A percentile compares a stretch with the other conserved stretches of the same genome.
phyloP scores from a whole-genome alignment of 306 rosid species.

The Purshia tridentata region DNA sequence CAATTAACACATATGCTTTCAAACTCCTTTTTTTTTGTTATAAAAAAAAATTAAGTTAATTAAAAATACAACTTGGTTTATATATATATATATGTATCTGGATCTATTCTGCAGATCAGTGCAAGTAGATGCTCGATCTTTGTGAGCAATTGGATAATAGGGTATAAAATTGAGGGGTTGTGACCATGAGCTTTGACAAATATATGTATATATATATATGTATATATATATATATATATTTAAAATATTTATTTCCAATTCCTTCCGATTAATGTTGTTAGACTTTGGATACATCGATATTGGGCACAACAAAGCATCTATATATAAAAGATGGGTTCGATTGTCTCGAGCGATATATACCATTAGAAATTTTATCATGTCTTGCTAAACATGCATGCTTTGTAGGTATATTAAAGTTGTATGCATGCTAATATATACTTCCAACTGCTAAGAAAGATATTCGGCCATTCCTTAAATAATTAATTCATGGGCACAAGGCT shows the following conservation, averaged over 20 bases:
- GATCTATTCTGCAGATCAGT: neutral
- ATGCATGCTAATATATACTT: too few species aligned
- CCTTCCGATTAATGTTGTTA: neutral
- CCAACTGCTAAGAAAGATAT: too few species aligned
- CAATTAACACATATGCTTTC: neutral
- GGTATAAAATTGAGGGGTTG: neutral
- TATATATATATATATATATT: too few species aligned
- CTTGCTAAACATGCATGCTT: too few species aligned
- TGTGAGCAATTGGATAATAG: neutral
- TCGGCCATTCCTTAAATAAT: too few species aligned
- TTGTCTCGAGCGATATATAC: too few species aligned
- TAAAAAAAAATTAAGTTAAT: neutral
- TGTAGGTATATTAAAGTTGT: too few species aligned
- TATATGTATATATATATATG: neutral
- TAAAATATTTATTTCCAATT: too few species aligned
- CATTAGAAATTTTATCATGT: too few species aligned
- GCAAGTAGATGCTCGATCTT: neutral
- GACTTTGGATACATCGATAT: slow-evolving; percentile 3
- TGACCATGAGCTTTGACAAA: neutral
- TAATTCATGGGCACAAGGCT: too few species aligned
- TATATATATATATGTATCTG: neutral
- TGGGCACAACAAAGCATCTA: too few species aligned
- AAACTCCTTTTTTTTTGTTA: neutral
- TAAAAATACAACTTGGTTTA: neutral
- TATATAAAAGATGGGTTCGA: too few species aligned